These are phyloP conservation scores for Diaporthe batatas DNA, from an alignment of 2,329 filamentous ascomycete species.

Conservation along the genomic window DNA sequence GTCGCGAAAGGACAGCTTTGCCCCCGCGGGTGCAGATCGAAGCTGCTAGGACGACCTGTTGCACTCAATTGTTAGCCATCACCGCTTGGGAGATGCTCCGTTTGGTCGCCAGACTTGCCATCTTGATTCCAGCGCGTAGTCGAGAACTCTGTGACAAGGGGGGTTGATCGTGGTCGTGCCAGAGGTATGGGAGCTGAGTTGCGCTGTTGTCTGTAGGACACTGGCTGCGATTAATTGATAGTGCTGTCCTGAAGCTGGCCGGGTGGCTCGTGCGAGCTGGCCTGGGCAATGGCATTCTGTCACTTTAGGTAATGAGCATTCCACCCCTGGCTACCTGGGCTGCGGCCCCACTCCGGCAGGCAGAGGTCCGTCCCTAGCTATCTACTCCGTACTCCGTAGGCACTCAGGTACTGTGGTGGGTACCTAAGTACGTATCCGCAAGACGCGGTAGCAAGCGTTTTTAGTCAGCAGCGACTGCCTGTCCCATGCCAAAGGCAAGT, in stretches of 20 bases:
- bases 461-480: conserved; percentile 27
- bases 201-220: conserved; percentile 10
- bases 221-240: conserved; percentile 39
- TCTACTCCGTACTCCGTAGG: no score
- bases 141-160: conserved; percentile 27
- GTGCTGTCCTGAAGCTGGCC: conserved; percentile 38
- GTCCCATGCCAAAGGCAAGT: conserved; percentile 7
- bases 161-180: conserved; percentile 41
- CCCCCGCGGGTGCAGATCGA: conserved; percentile 99
- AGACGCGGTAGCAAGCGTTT: not conserved
- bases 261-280: conserved; percentile 33
- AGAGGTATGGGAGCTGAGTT: conserved; percentile 24
- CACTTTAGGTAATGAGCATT: conserved; percentile 11
- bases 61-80: conserved; percentile 35
- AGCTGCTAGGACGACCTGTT: conserved; percentile 94
- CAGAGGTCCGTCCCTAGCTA: not conserved
- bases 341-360: conserved; percentile 26
- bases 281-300: conserved; percentile 11
- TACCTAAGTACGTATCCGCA: no score
- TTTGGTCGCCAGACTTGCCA: conserved; percentile 51
- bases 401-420: no score
- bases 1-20: conserved; percentile 96
- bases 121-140: conserved; percentile 49
- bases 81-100: not conserved
- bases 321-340: not conserved